A percentile compares a stretch with the other conserved stretches of the same genome.
Conservation (phyloP, 140 eudicot species). For the Oenanthe javanica region DNA sequence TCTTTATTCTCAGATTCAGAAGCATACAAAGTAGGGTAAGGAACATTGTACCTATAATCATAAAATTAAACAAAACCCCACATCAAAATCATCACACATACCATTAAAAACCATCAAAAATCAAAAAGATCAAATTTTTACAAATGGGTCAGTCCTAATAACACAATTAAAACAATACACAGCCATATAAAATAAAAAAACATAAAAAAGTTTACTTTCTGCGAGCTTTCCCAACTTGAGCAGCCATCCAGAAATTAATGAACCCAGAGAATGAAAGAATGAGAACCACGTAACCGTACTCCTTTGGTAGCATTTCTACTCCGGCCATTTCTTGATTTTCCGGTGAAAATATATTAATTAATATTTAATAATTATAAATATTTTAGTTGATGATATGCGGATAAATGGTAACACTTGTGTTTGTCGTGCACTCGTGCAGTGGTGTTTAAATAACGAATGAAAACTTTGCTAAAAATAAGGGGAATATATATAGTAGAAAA, state of each 20-base stretch:
- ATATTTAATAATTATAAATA: too few species aligned
- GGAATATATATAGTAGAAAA: too few species aligned
- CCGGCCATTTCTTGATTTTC: conserved; percentile 33
- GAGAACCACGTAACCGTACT: conserved; percentile 61
- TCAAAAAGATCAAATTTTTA: not conserved
- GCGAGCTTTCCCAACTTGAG: conserved; percentile 75
- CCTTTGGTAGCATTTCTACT: conserved; percentile 47
- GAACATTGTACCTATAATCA: conserved; percentile 40
- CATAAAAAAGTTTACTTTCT: conserved; percentile 22
- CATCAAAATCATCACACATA: not conserved
- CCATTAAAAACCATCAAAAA: not conserved
- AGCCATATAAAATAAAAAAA: too few species aligned
- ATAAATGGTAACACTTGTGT: too few species aligned
- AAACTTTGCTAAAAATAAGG: too few species aligned
- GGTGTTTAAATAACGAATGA: too few species aligned
- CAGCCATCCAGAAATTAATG: conserved; percentile 65
- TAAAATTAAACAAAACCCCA: not conserved
- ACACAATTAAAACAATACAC: not conserved
- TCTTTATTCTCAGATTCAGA: conserved; percentile 77
- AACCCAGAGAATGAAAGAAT: conserved; percentile 37
- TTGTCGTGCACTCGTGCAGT: too few species aligned
- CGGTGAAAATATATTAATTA: not conserved
- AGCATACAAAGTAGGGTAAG: conserved; percentile 66
- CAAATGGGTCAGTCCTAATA: not conserved
- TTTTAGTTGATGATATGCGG: too few species aligned